Evolutionary conservation across 139 green algal species (phyloP).

Genomic region (Monoraphidium neglectum): DNA sequence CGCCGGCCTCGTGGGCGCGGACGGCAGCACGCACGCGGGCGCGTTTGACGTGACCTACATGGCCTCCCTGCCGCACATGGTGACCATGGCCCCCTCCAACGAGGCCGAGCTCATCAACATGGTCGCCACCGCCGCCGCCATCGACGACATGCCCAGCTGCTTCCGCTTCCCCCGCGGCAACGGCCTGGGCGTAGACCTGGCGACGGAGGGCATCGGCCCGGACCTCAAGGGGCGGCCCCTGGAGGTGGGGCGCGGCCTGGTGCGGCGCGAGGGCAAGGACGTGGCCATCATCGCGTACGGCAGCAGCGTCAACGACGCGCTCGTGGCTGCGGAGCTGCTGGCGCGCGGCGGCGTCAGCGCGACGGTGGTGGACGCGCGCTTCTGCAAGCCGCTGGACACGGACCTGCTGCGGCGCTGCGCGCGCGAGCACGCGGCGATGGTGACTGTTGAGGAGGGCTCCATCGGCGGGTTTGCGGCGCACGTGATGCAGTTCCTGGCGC

Average conservation of each 20-base stretch:
- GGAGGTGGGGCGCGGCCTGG: slow-evolving; percentile 86
- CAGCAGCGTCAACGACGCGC: slow-evolving; percentile 79
- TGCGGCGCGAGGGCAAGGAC: slow-evolving; percentile 87
- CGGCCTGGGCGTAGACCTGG: slow-evolving; percentile 92
- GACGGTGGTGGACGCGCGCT: slow-evolving; percentile 95
- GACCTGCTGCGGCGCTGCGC: slow-evolving; percentile 56
- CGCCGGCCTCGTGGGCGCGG: slow-evolving; percentile 95
- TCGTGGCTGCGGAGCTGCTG: slow-evolving; percentile 89
- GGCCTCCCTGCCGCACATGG: slow-evolving; percentile 96
- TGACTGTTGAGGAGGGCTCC: slow-evolving; percentile 96
- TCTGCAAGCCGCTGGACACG: slow-evolving; percentile 98
- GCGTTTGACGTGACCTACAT: slow-evolving; percentile 96
- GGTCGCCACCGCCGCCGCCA: slow-evolving; percentile 89
- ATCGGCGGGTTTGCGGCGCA: slow-evolving; percentile 97
- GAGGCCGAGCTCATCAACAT: slow-evolving; percentile 95
- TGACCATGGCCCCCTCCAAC: slow-evolving; percentile 96
- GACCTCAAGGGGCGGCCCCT: slow-evolving; percentile 89
- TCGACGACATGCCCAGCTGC: slow-evolving; percentile 93
- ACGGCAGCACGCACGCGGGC: slow-evolving; percentile 96
- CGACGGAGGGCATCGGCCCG: slow-evolving; percentile 64
- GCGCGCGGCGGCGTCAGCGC: slow-evolving; percentile 76
- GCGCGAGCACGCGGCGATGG: slow-evolving; percentile 88
- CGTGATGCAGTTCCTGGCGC: slow-evolving; percentile 90
- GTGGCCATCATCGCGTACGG: slow-evolving; percentile 94
- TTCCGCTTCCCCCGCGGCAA: slow-evolving; percentile 96